Evolutionary conservation across 139 green algal genomes (phyloP), one percentile per base, ranked within the genome.

Genomic region (Asterochloris erici): DNA sequence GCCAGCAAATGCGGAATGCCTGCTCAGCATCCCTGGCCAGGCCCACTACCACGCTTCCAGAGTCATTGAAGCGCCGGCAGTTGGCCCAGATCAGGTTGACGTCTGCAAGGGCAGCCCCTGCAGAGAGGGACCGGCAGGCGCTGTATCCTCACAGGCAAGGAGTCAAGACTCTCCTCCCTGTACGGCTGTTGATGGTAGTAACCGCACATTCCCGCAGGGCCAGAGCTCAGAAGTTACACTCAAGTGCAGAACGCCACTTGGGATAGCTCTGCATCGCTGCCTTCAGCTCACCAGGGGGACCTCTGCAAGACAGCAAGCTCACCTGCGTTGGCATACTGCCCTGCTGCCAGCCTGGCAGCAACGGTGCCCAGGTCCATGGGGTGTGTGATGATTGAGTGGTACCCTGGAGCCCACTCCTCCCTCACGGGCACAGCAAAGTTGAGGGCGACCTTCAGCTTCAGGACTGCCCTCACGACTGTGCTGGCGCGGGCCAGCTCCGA

Each of bases 1-100:
- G 11, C 85, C 85, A 88, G 38, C 29, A 63, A 14, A 61, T 23
- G 66, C 74, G 63, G 78, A 88, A 83, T 26, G 83, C 81, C 26
- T 63, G 28, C 38, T 78, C 27, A 21, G 73, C 62, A 29, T 63
- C 29, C 64, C 62, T 62, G 16, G 76, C 81, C 21, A 68, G 38
- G 14, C 14, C 11, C n/a, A 69, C 80, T 12, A 89, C 82, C 28
- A 62, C 29, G 64, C 84, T 69, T 11, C 79, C 63, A 73, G 71
- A n/a, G 69, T 75, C 60, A 63, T 92, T 92, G 81, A 88, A 92
- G 63, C 47, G 79, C 27, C 76, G 86, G 86, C 86, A 90, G 76
- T 90, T 90, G 19, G 80, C 27, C 86, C 86, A 90, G n/a, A 93
- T 86, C 60, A 89, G 83, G 17, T 89, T 73, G 29, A 90, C 79